Evolutionary conservation across 257 asterid species (phyloP), one percentile per base, ranked within the genome.

Genomic region (Anisodus acutangulus): DNA sequence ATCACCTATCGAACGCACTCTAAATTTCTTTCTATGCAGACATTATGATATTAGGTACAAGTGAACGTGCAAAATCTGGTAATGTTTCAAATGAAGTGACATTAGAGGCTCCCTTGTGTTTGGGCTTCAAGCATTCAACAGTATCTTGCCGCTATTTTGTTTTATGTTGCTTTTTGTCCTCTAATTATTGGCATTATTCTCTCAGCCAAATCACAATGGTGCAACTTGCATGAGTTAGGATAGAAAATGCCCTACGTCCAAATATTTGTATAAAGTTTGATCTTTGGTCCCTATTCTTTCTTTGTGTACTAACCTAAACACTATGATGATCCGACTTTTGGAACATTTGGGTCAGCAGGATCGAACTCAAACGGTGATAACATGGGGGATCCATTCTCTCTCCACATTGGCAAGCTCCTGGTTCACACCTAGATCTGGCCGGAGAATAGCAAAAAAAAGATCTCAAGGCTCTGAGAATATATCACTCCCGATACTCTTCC

Each of bases 31-130:
- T 19, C 5, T n/a, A n/a, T 47, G 80, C 19, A 6, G 12, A 74
- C 43, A 74, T 12, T 49, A 74, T 74, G 62, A 49, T 74, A 51
- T 72, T 74, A 49, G 81, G 59, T 51, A 19, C 85, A 83, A 57
- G 53, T 64, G 82, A 57, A 68, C 51, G 19, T 79, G 88, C 82
- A 78, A 5, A 55, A 45, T 71, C 81, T 43, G n/a, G 35, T 51
- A 57, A 58, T 49, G 57, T 82, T 83, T 71, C 82, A 54, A 17
- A 41, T 79, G 64, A 67, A 67, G 84, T 78, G 81, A 83, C 53
- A 43, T 55, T 82, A 68, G 58, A 74, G 15, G 58, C 82, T 47
- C 51, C 64, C 17, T 37, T 54, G 8, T 83, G 45, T 72, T 72
- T 45, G 80, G 80, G 11, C 17, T 10, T 45, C 41, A 45, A n/a